Base-by-base conservation (phyloP, 345 rosid species). In the Bruguiera sexangula region DNA sequence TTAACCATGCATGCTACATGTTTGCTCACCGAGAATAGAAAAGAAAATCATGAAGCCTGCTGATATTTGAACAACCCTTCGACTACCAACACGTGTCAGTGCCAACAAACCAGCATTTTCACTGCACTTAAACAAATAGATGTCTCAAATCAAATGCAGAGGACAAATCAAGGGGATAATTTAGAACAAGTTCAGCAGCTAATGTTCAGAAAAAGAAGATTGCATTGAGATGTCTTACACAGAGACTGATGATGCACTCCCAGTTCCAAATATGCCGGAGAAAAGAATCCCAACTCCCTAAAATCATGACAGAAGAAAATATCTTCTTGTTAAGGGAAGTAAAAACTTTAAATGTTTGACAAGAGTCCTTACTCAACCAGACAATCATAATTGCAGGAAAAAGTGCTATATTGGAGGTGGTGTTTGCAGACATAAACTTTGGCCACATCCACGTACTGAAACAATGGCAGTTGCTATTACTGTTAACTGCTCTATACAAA, bases 31-130 rank as follows among this genome's bases (percentile, higher is more conserved):
- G 0, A 89, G 91, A 50, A 91, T 82, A 39, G 98, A 94, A 83
- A 94, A 94, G 85, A 94, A 94, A 48, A 94, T 89, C 98, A 94
- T 94, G 80, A 94, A 91, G 34, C 84, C 93, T 0, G 96, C 97
- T 48, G 98, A 85, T 67, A 94, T 94, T 72, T 94, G 98, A 65
- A 93, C 91, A 20, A 93, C 98, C 58, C 98, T 87, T 80, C 98
- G 74, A 72, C 96, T 93, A 62, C 98, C 98, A 51, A 94, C 90
- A 0, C 83, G 87, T 15, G 98, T 94, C 58, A 91, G 66, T 29
- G 98, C 98, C 65, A 94, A 80, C 80, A 94, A 70, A 64, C 98
- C 98, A 1, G 93, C 95, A 81, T 92, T 92, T 77, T 90, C 98
- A 31, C 98, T 92, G 80, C 84, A 73, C n/a, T 72, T 72, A 32